These are phyloP conservation scores for Botrytis sinoallii DNA, from an alignment of 2,329 filamentous ascomycete genomes.

Conservation along the genomic window DNA sequence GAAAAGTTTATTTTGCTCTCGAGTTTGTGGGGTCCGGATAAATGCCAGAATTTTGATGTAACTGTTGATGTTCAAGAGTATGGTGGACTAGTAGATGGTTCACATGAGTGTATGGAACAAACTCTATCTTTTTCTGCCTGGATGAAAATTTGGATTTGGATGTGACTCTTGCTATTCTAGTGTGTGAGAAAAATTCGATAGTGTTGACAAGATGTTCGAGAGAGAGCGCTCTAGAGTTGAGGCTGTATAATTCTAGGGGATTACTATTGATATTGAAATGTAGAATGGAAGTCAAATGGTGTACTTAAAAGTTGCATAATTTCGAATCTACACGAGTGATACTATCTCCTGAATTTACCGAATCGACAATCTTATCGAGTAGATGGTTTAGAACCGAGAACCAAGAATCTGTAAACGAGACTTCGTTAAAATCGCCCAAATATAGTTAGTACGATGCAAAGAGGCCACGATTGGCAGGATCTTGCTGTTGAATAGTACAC, in stretches of 20 bases:
- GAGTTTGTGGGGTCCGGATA: too few relatives aligned
- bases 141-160: not conserved
- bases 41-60: too few relatives aligned
- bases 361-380: not conserved
- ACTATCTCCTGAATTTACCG: not conserved
- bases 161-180: not conserved
- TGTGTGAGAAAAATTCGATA: not conserved
- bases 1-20: too few relatives aligned
- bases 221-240: not conserved
- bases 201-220: not conserved
- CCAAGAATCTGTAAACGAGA: not conserved
- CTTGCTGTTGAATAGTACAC: not conserved
- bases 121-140: too few relatives aligned
- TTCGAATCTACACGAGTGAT: not conserved
- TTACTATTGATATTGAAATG: not conserved
- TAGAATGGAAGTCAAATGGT: not conserved
- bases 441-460: not conserved
- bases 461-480: not conserved
- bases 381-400: not conserved
- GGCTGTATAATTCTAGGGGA: not conserved
- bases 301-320: too few relatives aligned
- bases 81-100: not conserved
- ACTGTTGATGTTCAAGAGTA: too few relatives aligned
- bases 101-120: not conserved
- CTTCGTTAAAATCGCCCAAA: not conserved